Evolutionary conservation across 495 filamentous ascomycete genomes (phyloP), one percentile per base, ranked within the genome.

Genomic region (Sabuloglossum arenarium): DNA sequence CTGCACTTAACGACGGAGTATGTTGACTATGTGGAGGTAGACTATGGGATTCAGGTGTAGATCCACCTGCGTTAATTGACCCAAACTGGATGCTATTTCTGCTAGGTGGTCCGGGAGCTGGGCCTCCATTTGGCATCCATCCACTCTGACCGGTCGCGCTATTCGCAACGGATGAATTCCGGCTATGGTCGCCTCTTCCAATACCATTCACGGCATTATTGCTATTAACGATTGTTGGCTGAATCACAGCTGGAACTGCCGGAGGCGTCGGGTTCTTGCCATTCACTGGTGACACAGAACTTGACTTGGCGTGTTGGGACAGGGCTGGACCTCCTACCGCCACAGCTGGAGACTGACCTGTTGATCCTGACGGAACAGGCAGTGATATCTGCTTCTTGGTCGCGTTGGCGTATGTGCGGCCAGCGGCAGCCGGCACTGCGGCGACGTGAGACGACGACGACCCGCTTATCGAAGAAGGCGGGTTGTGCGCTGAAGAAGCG

Each of bases 111-210:
- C 75, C 75, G 43, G 69, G 72, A 43, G 75, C 72, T 4, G 80
- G 75, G 50, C 78, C 80, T 59, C 86, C 85, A 71, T 93, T 91
- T 29, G 82, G 77, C 54, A 80, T 78, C 60, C 82, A 81, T 59
- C 81, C 80, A 55, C 75, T 82, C 14, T 85, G 77, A 37, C 84
- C 84, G 59, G 81, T 78, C 51, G 86, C 81, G 63, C 75, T 88
- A 70, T 94, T 93, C 56, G 86, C 91, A 57, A 94, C 83, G 19
- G 87, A 90, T 55, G 80, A 79, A 70, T 91, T 91, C 58, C 85
- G 78, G 59, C 70, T 75, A 71, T 96, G 89, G 59, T 90, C 84
- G 56, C 68, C 71, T 50, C 70, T 65, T 51, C 80, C 75, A 63
- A 79, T 74, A 52, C 74, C 66, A 64, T 72, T 73, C 47, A 70